Conservation (phyloP, 108 stramenopile genomes). For the Nitzschia sp. region DNA sequence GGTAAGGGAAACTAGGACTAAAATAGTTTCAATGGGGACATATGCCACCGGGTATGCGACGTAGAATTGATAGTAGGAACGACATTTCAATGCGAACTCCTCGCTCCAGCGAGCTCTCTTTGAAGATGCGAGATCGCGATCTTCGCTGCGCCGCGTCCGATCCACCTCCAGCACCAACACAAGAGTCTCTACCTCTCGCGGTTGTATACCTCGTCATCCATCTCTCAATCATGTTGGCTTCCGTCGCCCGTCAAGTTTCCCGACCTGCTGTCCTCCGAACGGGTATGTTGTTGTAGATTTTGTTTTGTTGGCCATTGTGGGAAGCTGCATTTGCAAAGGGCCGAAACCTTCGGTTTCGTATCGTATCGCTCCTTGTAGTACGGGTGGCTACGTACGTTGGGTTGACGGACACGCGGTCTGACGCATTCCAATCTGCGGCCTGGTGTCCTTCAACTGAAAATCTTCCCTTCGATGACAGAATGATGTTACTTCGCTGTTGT, state of each 20-base stretch:
- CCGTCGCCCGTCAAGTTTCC: slow-evolving; percentile 30
- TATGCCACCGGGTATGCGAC: too few relatives aligned
- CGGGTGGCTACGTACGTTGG: slow-evolving; percentile 15
- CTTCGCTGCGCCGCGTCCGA: not conserved
- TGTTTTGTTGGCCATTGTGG: not conserved
- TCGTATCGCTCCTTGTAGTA: not conserved
- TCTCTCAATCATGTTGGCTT: slow-evolving; percentile 33
- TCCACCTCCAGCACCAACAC: not conserved
- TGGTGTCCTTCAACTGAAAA: too few relatives aligned
- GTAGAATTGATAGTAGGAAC: too few relatives aligned
- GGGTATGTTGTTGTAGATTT: slow-evolving; percentile 23
- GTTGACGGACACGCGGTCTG: slow-evolving; percentile 2
- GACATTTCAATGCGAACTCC: slow-evolving; percentile 2
- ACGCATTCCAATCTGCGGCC: not conserved
- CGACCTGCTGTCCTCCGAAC: slow-evolving; percentile 32
- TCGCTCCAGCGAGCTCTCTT: not conserved
- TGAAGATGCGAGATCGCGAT: not conserved
- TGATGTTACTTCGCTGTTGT: not conserved
- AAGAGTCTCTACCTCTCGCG: not conserved
- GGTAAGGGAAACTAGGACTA: too few relatives aligned
- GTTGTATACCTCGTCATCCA: not conserved
- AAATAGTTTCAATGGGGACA: too few relatives aligned
- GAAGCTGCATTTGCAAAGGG: not conserved
- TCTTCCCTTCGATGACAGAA: too few relatives aligned
- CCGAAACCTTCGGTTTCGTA: not conserved